phyloP scores from a whole-genome alignment of 495 filamentous ascomycete genomes.

The Lasiosphaeria miniovina region DNA sequence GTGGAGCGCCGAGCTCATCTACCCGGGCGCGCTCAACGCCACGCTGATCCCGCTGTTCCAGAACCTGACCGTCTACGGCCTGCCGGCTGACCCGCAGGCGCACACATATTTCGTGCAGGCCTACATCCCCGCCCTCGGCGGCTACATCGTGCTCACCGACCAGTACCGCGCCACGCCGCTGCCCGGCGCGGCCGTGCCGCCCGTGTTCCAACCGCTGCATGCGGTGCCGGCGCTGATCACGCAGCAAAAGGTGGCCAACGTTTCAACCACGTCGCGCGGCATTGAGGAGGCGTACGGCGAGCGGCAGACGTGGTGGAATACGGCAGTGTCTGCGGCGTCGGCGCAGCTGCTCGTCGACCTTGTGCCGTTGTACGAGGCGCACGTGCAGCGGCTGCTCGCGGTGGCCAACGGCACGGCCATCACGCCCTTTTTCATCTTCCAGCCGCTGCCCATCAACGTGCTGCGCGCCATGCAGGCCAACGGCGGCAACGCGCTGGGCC shows the following conservation, averaged over 20 bases:
- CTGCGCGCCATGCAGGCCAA: constrained; percentile 26
- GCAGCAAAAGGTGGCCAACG: constrained; percentile 14
- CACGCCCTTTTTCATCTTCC: constrained; percentile 17
- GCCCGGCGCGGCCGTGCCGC: constrained; percentile 6
- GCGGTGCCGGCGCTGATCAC: constrained; percentile 4
- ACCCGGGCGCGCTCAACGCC: constrained; percentile 17
- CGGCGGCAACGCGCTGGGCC: constrained; percentile 33
- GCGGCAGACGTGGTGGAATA: constrained; percentile 22
- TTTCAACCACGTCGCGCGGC: constrained; percentile 9
- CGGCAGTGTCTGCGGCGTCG: constrained; percentile 15
- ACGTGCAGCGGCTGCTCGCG: constrained; percentile 9
- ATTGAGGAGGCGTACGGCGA: constrained; percentile 14
- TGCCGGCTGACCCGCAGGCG: constrained; percentile 16
- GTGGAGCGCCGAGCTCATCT: constrained; percentile 23
- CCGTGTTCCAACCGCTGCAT: constrained; percentile 16
- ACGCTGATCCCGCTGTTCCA: constrained; percentile 24
- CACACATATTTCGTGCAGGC: constrained; percentile 26
- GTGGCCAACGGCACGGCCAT: constrained; percentile 12
- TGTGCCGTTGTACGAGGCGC: constrained; percentile 16
- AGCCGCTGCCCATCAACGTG: constrained; percentile 25
- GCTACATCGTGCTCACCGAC: constrained; percentile 16
- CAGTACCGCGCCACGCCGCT: constrained; percentile 20
- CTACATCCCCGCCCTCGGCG: constrained; percentile 11
- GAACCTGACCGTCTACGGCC: constrained; percentile 21
- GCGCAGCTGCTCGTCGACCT: constrained; percentile 19